Percentiles rank a stretch among this genome's conserved stretches.
Evolutionary conservation across 129 eudicot species (phyloP).

Genomic region (Helianthus annuus): HanXRQr2.0-SUNRISE NC_035434.2:142570049-142570548

Average conservation of each 20-base stretch:
- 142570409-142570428: neutral
- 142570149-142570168: constrained; percentile 82
- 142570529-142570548: constrained; percentile 64
- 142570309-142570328: constrained; percentile 53
- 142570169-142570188: constrained; percentile 92
- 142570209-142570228: constrained; percentile 72
- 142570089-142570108: constrained; percentile 65
- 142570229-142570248: constrained; percentile 76
- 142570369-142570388: constrained; percentile 97
- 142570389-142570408: constrained; percentile 31
- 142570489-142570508: constrained; percentile 85
- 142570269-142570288: constrained; percentile 74
- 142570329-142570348: constrained; percentile 90
- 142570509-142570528: constrained; percentile 70
- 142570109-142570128: constrained; percentile 63
- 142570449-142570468: constrained; percentile 49
- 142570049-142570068: constrained; percentile 98
- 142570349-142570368: constrained; percentile 84
- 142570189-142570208: constrained; percentile 70
- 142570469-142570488: constrained; percentile 83
- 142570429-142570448: neutral
- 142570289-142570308: constrained; percentile 63
- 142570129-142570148: constrained; percentile 59
- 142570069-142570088: constrained; percentile 71
- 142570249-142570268: constrained; percentile 94